Base-by-base conservation (phyloP, 371 early-diverging fungal genomes). In the Mucor racemosus region DNA sequence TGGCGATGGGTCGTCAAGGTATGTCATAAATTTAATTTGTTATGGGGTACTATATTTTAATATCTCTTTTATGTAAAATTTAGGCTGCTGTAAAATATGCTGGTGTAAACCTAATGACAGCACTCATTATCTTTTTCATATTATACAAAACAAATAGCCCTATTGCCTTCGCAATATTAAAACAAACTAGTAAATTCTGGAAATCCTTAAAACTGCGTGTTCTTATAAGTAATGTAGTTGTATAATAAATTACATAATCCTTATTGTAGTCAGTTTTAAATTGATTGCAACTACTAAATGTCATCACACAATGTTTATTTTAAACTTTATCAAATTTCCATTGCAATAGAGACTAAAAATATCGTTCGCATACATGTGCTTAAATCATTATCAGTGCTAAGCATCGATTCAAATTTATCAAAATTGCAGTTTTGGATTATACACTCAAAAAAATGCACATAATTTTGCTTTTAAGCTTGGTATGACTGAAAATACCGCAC, bases 81-180 rank as follows among this genome's bases (percentile, higher is more conserved):
- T 26, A 78, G 79, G 77, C 78, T 34, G 83, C 78, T n/a, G 33
- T 73, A 11, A 82, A 71, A 53, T 76, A 82, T 60, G 78, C 80
- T 5, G 69, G 74, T 33, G 60, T 80, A 5, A 79, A 82, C 67
- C 46, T 82, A 9, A 50, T 77, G 46, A 74, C 77, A 57, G 72
- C 68, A 5, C 39, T 78, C 11, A 48, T 79, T 21, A 38, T 82
- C 40, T 67, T 82, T 50, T 21, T 76, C 7, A 54, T 73, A 14
- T 53, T 82, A 2, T 82, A 82, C 58, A 69, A 69, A 65, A 72
- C 62, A 19, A 58, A 64, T 14, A 82, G 72, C 57, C 80, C 80
- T n/a, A 57, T 82, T 39, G 77, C 78, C 5, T 70, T 64, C 58
- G 73, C 68, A 7, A 69, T 79, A 41, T 26, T 74, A n/a, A 69